Conservation (phyloP, 768 basidiomycete species). For the Suillus subalutaceus region DNA sequence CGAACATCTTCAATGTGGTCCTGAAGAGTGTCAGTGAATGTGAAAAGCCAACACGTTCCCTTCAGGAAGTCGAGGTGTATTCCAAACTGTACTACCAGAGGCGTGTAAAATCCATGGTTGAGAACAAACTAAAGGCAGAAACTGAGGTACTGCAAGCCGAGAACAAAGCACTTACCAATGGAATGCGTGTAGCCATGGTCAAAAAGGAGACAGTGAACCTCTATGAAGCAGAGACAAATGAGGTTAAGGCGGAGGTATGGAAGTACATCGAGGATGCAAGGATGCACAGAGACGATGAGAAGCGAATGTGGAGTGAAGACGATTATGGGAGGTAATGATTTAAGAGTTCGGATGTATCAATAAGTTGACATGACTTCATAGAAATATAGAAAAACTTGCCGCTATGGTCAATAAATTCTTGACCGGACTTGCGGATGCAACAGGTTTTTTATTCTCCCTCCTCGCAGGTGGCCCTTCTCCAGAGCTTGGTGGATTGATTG, state of each 20-base stretch:
- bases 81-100: conserved; percentile 5
- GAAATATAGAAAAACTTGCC: neutral
- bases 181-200: neutral
- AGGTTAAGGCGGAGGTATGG: conserved; percentile 3
- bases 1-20: neutral
- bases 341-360: neutral
- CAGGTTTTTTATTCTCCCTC: neutral
- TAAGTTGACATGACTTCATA: neutral
- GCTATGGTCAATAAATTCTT: conserved; percentile 1
- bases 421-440: neutral
- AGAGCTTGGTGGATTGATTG: conserved; percentile 2
- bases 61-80: neutral
- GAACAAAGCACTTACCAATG: conserved; percentile 1
- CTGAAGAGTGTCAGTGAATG: neutral
- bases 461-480: neutral
- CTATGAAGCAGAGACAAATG: neutral
- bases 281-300: neutral
- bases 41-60: neutral
- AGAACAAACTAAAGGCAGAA: neutral
- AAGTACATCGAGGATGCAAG: neutral
- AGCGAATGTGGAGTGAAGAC: conserved; percentile 1
- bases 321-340: conserved; percentile 3
- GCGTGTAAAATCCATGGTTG: neutral
- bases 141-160: neutral
- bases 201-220: conserved; percentile 2